Base-by-base conservation (phyloP, 83 land plant genomes). In the Picea mariana region DNA sequence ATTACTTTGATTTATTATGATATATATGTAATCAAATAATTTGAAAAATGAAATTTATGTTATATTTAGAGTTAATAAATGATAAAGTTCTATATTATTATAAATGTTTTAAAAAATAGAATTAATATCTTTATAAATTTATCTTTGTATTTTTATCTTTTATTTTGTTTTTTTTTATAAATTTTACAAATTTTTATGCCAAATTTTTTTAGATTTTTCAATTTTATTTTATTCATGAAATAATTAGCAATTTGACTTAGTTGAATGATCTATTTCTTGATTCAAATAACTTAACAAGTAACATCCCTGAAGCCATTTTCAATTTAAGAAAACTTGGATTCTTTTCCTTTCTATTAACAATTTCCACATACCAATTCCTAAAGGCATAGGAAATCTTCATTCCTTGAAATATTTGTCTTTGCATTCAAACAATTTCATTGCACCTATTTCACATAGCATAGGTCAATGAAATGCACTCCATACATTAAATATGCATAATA, bases 281-380 rank as follows among this genome's bases (percentile, higher is more conserved):
- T 77, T 69, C 7, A 87, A 87, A 75, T 15, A 31, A 12, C 52
- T 80, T n/a, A 27, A 84, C 21, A 65, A 82, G 62, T 13, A 80
- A 16, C 76, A 83, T 61, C 76, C 81, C 85, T 60, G 55, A 76
- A 31, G 66, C 63, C 6, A 31, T 87, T 68, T 84, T 80, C 21
- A 76, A 77, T 78, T 80, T 73, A 6, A 75, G 60, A 4, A 61
- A 64, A 13, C 59, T 86, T 18, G 13, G 44, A 16, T 55, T 20
- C 34, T 44, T 86, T 52, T 67, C 24, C 81, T 86, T 72, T 81
- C 67, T 15, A 76, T 13, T 15, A 86, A 81, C 49, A 55, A 80
- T 62, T 38, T 86, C 7, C 40, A 34, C 40, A 85, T 77, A 0
- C 42, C 27, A 12, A 86, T 86, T 27, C 86, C 86, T 15, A 16